A percentile compares a stretch with the other conserved stretches of the same genome.
Conservation (phyloP, 2,329 filamentous ascomycete genomes). For the Hirsutella rhossiliensis region DNA sequence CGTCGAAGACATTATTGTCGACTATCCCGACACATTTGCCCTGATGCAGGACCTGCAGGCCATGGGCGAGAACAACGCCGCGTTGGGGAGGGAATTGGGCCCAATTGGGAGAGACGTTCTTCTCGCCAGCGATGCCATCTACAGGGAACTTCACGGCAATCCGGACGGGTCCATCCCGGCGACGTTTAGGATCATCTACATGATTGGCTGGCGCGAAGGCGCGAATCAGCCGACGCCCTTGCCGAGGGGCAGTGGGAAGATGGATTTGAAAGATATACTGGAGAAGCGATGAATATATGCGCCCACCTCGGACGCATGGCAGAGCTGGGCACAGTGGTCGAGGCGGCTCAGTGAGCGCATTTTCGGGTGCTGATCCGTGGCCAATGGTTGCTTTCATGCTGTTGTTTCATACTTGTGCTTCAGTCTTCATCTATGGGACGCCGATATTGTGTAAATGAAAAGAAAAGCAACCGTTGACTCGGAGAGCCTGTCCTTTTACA, state of each 20-base stretch:
- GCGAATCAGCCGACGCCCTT: slow-evolving; percentile 69
- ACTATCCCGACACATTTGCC: slow-evolving; percentile 81
- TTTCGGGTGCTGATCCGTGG: background rate
- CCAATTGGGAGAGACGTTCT: slow-evolving; percentile 71
- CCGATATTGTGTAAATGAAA: background rate
- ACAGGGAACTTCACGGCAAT: slow-evolving; percentile 76
- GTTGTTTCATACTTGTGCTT: background rate
- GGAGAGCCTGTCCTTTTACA: slow-evolving; percentile 9
- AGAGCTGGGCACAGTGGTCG: background rate
- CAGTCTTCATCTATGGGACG: background rate
- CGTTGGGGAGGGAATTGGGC: slow-evolving; percentile 73
- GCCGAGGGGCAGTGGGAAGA: slow-evolving; percentile 68
- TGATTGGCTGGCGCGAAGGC: slow-evolving; percentile 96
- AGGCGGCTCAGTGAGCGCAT: too few species aligned
- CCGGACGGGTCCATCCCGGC: slow-evolving; percentile 67
- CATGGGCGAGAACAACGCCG: slow-evolving; percentile 92
- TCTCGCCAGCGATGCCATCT: slow-evolving; percentile 79
- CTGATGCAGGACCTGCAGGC: slow-evolving; percentile 90
- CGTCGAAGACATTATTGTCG: slow-evolving; percentile 91
- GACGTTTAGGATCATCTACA: slow-evolving; percentile 91
- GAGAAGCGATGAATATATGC: slow-evolving; percentile 27
- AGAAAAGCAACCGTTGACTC: background rate
- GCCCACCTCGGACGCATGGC: background rate
- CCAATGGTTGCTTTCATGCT: background rate
- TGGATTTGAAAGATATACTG: slow-evolving; percentile 77